Conservation (phyloP, 1,284 basidiomycete genomes). For the Leccinum solheimii region DNA sequence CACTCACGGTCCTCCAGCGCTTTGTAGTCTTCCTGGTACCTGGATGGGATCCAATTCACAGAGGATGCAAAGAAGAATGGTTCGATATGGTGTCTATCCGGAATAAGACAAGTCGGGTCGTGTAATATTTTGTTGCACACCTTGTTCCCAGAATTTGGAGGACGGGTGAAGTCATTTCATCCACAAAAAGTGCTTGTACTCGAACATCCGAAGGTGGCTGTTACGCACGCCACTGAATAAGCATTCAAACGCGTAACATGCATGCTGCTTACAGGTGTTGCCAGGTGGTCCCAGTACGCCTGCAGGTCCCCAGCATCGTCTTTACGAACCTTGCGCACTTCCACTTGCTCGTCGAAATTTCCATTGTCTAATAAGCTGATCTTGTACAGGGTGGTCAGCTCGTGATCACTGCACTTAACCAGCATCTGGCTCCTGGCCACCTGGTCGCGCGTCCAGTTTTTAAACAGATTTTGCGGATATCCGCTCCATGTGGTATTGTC, state of each 20-base stretch:
- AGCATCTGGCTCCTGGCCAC: slow-evolving; percentile 43
- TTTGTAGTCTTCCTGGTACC: slow-evolving; percentile 47
- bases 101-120: slow-evolving; percentile 2
- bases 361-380: slow-evolving; percentile 44
- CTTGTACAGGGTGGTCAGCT: slow-evolving; percentile 39
- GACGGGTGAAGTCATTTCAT: slow-evolving; percentile 46
- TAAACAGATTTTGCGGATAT: slow-evolving; percentile 50
- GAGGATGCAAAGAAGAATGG: slow-evolving; percentile 61
- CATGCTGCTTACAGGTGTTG: slow-evolving; percentile 21
- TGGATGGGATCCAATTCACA: slow-evolving; percentile 53
- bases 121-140: slow-evolving; percentile 26
- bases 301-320: slow-evolving; percentile 3
- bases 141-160: slow-evolving; percentile 54
- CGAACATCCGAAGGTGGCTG: slow-evolving; percentile 39
- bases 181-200: slow-evolving; percentile 49
- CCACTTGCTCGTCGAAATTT: slow-evolving; percentile 14
- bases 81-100: slow-evolving; percentile 39
- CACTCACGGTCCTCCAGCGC: slow-evolving; percentile 47
- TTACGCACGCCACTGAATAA: slow-evolving; percentile 4
- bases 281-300: slow-evolving; percentile 24
- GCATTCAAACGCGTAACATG: neutral
- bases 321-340: slow-evolving; percentile 9
- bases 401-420: slow-evolving; percentile 18
- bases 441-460: slow-evolving; percentile 50
- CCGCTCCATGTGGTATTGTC: slow-evolving; percentile 19